Evolutionary conservation across 345 rosid species (phyloP), one percentile per base, ranked within the genome.

Genomic region (Rhodomyrtus tomentosa): DNA sequence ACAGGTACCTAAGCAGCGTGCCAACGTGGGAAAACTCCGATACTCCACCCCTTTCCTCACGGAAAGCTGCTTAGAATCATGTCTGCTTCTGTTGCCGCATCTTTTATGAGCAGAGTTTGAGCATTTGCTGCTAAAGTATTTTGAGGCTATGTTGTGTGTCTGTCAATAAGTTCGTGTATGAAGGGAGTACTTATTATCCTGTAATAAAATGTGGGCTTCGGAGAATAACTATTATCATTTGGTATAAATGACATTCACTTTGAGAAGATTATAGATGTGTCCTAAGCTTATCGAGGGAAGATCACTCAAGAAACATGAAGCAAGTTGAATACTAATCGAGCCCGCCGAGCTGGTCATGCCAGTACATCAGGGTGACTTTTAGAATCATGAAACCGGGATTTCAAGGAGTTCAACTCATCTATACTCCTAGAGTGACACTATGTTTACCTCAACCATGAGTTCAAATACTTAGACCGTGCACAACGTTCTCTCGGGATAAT

Each of bases 31-130:
- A 88, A 50, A 56, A 87, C 55, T 87, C 93, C 0, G 95, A 92
- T 8, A 94, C 95, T 55, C 95, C 93, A 24, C 93, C 93, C 2
- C 51, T 91, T 68, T 90, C 94, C 58, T 90, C 93, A 59, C 93
- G 94, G 95, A 87, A 81, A 49, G 12, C 42, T 38, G 83, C 54
- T 21, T 81, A 50, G 14, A 51, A 32, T 3, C 74, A 2, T 62
- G 42, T 32, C 74, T 62, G 5, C 74, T 62, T 32, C 40, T 16
- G 42, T 62, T 1, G 74, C 22, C 0, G 42, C 74, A 9, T 62
- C 74, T 62, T 62, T 29, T 0, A 62, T 32, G 1, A 1, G 22
- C 74, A 59, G 38, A 27, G 38, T 7, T 29, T 15, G 73, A 6
- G 21, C 73, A 59, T 59, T 29, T 29, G 2, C 72, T 12, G 18